phyloP scores from a whole-genome alignment of 495 filamentous ascomycete species.

The Neurospora sublineolata region DNA sequence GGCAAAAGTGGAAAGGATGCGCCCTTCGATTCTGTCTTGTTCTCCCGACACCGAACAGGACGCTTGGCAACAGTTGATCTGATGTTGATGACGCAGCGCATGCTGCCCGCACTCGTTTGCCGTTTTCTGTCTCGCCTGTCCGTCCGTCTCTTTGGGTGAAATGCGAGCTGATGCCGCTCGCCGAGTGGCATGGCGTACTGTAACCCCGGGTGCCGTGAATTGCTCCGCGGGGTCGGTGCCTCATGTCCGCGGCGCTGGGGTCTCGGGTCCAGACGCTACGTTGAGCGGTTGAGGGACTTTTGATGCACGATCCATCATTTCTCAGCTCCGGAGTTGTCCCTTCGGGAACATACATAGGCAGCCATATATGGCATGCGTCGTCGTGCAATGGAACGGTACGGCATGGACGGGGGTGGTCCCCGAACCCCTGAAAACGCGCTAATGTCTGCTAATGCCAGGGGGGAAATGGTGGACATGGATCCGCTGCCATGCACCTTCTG shows the following conservation, averaged over 20 bases:
- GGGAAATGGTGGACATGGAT: neutral
- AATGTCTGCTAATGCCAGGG: neutral
- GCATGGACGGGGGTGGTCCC: neutral
- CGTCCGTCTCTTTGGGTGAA: neutral
- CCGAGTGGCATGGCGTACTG: neutral
- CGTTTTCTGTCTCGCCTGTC: neutral
- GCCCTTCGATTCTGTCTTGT: neutral
- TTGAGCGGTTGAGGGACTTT: neutral
- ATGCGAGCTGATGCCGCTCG: neutral
- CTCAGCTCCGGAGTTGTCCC: neutral
- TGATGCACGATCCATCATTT: neutral
- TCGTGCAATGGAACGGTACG: neutral
- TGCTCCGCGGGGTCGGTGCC: neutral
- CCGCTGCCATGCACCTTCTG: slow-evolving; percentile 3
- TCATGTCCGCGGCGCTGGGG: neutral
- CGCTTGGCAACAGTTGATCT: neutral
- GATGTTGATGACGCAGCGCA: neutral
- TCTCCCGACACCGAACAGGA: neutral
- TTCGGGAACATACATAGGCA: neutral
- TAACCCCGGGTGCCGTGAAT: neutral
- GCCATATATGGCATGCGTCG: neutral
- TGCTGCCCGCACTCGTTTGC: neutral
- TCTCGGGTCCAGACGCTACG: neutral
- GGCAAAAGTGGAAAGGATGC: neutral
- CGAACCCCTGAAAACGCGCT: neutral